A percentile compares a stretch with the other conserved stretches of the same genome.
Conservation (phyloP, 257 asterid species). For the Ligustrum vulgare region DNA sequence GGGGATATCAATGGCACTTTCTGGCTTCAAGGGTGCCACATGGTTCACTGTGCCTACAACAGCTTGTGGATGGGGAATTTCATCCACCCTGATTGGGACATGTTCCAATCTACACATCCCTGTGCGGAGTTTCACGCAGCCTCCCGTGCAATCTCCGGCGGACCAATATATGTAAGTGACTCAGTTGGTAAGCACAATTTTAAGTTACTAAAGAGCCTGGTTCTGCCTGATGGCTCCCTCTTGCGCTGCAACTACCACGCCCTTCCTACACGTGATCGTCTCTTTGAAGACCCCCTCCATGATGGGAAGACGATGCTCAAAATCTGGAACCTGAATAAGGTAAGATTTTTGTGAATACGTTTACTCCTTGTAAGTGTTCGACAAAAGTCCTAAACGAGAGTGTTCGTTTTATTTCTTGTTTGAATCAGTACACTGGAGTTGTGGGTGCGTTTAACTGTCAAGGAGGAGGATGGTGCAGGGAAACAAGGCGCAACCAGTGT, state of each 20-base stretch:
- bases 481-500: slow-evolving; percentile 70
- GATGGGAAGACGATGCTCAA: slow-evolving; percentile 85
- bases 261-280: slow-evolving; percentile 76
- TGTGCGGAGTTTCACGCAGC: slow-evolving; percentile 95
- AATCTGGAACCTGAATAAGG: slow-evolving; percentile 92
- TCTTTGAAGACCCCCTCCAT: slow-evolving; percentile 83
- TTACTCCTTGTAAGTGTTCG: neutral
- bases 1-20: slow-evolving; percentile 93
- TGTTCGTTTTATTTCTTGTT: neutral
- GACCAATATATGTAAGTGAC: slow-evolving; percentile 84
- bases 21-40: slow-evolving; percentile 97
- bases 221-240: slow-evolving; percentile 81
- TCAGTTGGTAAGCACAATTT: slow-evolving; percentile 79
- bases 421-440: slow-evolving; percentile 74
- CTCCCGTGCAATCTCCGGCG: slow-evolving; percentile 96
- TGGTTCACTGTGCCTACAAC: slow-evolving; percentile 97
- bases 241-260: slow-evolving; percentile 78
- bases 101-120: slow-evolving; percentile 96
- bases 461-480: slow-evolving; percentile 94
- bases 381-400: neutral
- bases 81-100: slow-evolving; percentile 97
- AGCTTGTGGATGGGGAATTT: slow-evolving; percentile 97
- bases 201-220: slow-evolving; percentile 61
- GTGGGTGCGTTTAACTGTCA: slow-evolving; percentile 91
- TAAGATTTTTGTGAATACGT: slow-evolving; percentile 12